Base-by-base conservation (phyloP, 257 asterid genomes). In the Cruciata laevipes region DNA sequence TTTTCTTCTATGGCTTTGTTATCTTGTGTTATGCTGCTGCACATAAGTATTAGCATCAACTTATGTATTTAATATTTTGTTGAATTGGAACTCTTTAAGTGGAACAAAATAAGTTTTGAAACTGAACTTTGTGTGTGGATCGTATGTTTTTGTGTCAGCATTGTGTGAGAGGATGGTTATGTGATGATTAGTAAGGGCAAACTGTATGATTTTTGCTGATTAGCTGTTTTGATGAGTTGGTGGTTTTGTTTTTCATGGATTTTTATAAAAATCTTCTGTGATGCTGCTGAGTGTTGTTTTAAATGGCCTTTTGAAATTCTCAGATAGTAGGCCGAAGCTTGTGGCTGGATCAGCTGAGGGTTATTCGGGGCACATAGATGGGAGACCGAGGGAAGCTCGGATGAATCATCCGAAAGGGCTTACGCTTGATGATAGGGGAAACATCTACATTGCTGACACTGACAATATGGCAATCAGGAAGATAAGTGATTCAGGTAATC, bases 391-490 rank as follows among this genome's bases (percentile, higher is more conserved):
- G 66, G 98, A 89, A 49, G 95, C 96, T 44, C 83, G 89, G 74
- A 75, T 91, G 98, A 91, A 87, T 63, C 98, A 89, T 81, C 98
- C 98, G 0, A 91, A 91, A 74, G 98, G 98, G 69, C 80, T 91
- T 61, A 85, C 98, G 1, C 84, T 89, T 65, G 98, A 91, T 71
- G 92, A 91, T 75, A 78, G 90, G 79, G 98, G 98, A 75, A 91
- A 89, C 18, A 72, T 91, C 61, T 91, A 91, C 71, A 72, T 91
- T 64, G 98, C 98, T 0, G 98, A 91, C 74, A 86, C 95, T 0
- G 91, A 89, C 62, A 91, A 91, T 61, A 85, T 91, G 98, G 96
- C 91, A 0, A 89, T 91, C 76, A 89, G 98, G 61, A 91, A 91
- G 82, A 89, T 91, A 67, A 84, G 95, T 53, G 96, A 89, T 70